Base-by-base conservation (phyloP, 2,329 filamentous ascomycete genomes). In the Diaporthe longicolla region DNA sequence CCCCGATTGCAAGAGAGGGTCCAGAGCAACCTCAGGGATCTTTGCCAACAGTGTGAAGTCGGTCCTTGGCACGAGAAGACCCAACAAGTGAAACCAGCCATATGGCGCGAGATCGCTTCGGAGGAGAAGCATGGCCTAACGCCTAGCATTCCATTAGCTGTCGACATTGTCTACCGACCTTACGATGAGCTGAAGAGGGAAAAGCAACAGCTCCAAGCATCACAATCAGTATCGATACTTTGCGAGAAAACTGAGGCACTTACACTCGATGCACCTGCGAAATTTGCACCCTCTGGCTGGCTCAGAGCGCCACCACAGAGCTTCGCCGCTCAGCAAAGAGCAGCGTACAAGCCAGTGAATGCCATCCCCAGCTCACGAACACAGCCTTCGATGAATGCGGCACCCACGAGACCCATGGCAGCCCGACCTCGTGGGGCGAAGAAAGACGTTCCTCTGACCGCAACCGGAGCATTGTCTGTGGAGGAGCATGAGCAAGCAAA, bases 91-190 rank as follows among this genome's bases (percentile, higher is more conserved):
- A 86, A 88, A 78, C 89, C 87, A 55, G 88, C 89, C 69, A 89
- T 89, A 1, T 93, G 91, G 87, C 89, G 90, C 78, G 91, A 93
- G 79, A 90, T 92, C 82, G 90, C 90, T 0, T 87, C 90, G n/a
- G 91, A 93, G 81, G 91, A 93, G 80, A 90, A 92, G 81, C 88
- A 89, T 54, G 90, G 90, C 1, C 82, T 93, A 71, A 93, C 91
- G 0, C 91, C 91, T 0, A 84, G 86, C 76, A 92, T 93, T 73
- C 91, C 91, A 3, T 83, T 93, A 29, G 87, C 88, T 2, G 88
- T 91, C 73, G 87, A 89, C 55, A 84, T 92, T 66, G 90, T 93
- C 17, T 93, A 93, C 79, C 85, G 90, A 29, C 91, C 91, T 0
- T 93, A 91, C 75, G 89, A 91, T 70, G 89, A 91, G 74, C 88